Percentiles rank a stretch among this genome's conserved stretches.
These are phyloP conservation scores for Neofusicoccum sp. DNA, from an alignment of 2,329 filamentous ascomycete genomes.

Conservation along the genomic window DNA sequence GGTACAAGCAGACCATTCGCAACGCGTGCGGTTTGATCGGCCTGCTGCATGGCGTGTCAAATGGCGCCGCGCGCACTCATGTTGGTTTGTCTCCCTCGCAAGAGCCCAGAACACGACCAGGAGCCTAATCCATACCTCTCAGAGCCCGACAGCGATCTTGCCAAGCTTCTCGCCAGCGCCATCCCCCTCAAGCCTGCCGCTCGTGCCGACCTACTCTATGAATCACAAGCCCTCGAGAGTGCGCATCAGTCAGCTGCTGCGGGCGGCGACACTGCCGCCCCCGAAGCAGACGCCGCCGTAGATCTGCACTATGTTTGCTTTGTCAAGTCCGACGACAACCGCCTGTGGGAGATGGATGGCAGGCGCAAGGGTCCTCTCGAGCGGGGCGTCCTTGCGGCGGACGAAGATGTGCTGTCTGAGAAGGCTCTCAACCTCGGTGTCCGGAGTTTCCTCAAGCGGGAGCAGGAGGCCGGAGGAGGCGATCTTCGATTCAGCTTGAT, in stretches of 20 bases:
- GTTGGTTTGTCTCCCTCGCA: conserved; percentile 29
- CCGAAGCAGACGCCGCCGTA: conserved; percentile 74
- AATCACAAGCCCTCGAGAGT: conserved; percentile 69
- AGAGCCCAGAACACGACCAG: not conserved
- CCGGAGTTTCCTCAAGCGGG: conserved; percentile 58
- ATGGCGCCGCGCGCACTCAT: conserved; percentile 45
- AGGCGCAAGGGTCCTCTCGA: conserved; percentile 70
- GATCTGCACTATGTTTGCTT: conserved; percentile 97
- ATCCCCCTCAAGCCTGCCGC: conserved; percentile 64
- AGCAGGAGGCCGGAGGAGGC: conserved; percentile 54
- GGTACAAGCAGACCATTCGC: conserved; percentile 60
- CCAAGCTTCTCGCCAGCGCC: conserved; percentile 66
- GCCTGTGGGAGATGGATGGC: conserved; percentile 80
- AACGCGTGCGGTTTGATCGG: conserved; percentile 60
- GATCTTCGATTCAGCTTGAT: conserved; percentile 64
- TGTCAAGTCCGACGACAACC: conserved; percentile 69
- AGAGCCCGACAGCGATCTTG: conserved; percentile 57
- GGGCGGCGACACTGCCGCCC: conserved; percentile 74
- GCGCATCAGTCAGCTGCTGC: conserved; percentile 78
- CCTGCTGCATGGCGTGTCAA: conserved; percentile 54
- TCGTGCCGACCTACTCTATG: conserved; percentile 73
- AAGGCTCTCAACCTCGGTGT: conserved; percentile 72
- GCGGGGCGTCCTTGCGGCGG: conserved; percentile 46
- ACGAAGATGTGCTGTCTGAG: conserved; percentile 59
- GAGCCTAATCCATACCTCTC: conserved; percentile 16